Evolutionary conservation across 139 green algal species (phyloP).

Genomic region (Haematococcus sp.): DNA sequence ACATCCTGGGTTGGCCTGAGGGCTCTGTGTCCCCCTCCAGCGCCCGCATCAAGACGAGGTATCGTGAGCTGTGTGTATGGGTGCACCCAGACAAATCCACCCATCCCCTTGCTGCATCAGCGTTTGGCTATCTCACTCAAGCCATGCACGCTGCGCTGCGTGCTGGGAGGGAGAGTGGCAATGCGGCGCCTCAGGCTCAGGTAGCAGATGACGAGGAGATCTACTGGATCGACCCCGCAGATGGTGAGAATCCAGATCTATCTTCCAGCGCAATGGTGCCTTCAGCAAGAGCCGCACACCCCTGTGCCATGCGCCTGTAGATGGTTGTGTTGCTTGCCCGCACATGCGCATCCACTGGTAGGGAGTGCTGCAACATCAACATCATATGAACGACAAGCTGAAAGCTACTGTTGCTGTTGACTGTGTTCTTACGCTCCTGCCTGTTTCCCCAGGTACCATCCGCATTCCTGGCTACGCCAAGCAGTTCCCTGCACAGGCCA

Average conservation of each 20-base stretch:
- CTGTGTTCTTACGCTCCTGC: too few relatives aligned
- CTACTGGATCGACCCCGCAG: conserved; percentile 14
- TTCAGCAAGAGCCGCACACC: too few relatives aligned
- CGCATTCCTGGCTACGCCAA: neutral
- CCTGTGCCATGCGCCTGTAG: too few relatives aligned
- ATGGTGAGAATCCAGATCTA: too few relatives aligned
- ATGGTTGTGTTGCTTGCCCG: too few relatives aligned
- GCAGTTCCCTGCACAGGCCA: neutral
- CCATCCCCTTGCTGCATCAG: conserved; percentile 40
- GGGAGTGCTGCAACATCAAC: too few relatives aligned
- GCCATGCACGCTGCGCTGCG: conserved; percentile 20
- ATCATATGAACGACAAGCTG: too few relatives aligned
- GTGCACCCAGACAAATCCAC: conserved; percentile 79
- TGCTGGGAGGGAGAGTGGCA: neutral
- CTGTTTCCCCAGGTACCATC: conserved; percentile 17
- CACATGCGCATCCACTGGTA: too few relatives aligned
- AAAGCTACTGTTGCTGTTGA: too few relatives aligned
- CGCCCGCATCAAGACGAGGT: conserved; percentile 30
- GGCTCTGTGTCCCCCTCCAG: neutral
- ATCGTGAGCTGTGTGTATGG: conserved; percentile 57
- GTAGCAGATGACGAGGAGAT: conserved; percentile 8
- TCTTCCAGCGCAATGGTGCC: too few relatives aligned
- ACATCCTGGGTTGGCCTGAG: conserved; percentile 8
- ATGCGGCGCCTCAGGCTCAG: neutral
- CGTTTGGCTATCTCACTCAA: conserved; percentile 51